Percentiles rank a stretch among this genome's conserved stretches.
Conservation (phyloP, 2,329 filamentous ascomycete genomes). For the Cryoendolithus antarcticus region DNA sequence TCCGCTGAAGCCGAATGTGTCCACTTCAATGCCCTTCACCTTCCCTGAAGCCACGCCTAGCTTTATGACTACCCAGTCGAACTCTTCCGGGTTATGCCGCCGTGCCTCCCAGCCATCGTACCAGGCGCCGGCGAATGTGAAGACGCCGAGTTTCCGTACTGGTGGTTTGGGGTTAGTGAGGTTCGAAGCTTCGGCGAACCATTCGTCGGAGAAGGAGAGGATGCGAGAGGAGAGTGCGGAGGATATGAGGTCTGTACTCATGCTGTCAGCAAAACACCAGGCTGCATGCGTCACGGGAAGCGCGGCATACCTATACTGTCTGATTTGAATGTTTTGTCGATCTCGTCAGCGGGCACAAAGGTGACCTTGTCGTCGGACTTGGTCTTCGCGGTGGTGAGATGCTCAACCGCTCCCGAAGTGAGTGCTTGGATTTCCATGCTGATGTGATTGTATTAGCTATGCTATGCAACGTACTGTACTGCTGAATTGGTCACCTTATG, state of each 20-base stretch:
- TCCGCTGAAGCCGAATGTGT: slow-evolving; percentile 70
- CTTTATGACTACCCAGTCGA: slow-evolving; percentile 48
- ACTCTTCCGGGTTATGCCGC: slow-evolving; percentile 44
- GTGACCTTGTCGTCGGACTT: too few relatives aligned
- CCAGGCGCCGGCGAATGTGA: slow-evolving; percentile 49
- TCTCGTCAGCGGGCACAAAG: slow-evolving; percentile 33
- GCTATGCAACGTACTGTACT: too few relatives aligned
- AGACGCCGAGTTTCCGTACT: slow-evolving; percentile 45
- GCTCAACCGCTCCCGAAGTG: too few relatives aligned
- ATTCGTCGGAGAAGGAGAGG: slow-evolving; percentile 48
- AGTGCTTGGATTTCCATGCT: too few relatives aligned
- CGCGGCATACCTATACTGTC: slow-evolving; percentile 35
- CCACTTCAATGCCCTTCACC: slow-evolving; percentile 63
- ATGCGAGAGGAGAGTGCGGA: slow-evolving; percentile 39
- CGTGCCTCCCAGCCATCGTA: slow-evolving; percentile 55
- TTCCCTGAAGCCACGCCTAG: slow-evolving; percentile 55
- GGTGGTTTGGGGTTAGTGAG: slow-evolving; percentile 45
- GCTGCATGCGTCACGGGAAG: too few relatives aligned
- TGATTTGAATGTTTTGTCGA: slow-evolving; percentile 40
- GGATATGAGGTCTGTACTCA: slow-evolving; percentile 37
- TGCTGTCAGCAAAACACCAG: too few relatives aligned
- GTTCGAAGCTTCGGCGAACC: slow-evolving; percentile 47
- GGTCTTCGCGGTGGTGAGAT: too few relatives aligned
- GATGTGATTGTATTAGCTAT: too few relatives aligned
- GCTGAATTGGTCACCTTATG: too few relatives aligned